Base-by-base conservation (phyloP, 73 alveolate species). In the Halteria grandinella region DNA sequence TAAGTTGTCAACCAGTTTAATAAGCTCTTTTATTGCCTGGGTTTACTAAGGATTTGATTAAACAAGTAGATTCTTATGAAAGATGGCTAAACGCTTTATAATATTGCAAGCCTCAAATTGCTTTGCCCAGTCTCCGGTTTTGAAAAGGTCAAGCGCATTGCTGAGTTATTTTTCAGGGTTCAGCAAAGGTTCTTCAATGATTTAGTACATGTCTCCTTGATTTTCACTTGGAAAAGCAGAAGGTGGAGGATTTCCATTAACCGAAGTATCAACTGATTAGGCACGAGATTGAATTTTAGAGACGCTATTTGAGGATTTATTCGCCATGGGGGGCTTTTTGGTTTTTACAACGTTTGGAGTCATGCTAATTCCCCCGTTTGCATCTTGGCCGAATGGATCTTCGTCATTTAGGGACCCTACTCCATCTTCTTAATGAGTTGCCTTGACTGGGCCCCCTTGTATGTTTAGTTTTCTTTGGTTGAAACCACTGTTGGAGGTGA, bases 31-130 rank as follows among this genome's bases (percentile, higher is more conserved):
- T 12, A 82, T 70, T 11, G 43, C 82, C 25, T 77, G 49, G 15
- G 11, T 20, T 10, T 29, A n/a, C 18, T 18, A n/a, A 0, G 57
- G 90, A 66, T 28, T 47, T 3, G 34, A 40, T 15, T 5, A 0
- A 4, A 60, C 15, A 0, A 80, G 80, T 10, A 80, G 39, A 8
- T 69, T 21, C n/a, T 39, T 39, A 45, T 80, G 72, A 43, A 69
- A 75, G 21, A 66, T 45, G 7, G 85, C 84, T 0, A 80, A 32
- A 21, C 83, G 24, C 58, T 72, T 82, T 31, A 82, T 29, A 23
- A 59, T 72, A 29, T 82, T 72, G 51, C 91, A 72, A 25, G 86
- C 91, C 21, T 82, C 71, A 39, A 82, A 51, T 37, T 82, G 82
- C 63, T 72, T 72, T 14, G 58, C 37, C 91, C 91, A 82, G 73